Conservation (phyloP, 2,329 filamentous ascomycete genomes). For the Pseudogymnoascus sp. region DNA sequence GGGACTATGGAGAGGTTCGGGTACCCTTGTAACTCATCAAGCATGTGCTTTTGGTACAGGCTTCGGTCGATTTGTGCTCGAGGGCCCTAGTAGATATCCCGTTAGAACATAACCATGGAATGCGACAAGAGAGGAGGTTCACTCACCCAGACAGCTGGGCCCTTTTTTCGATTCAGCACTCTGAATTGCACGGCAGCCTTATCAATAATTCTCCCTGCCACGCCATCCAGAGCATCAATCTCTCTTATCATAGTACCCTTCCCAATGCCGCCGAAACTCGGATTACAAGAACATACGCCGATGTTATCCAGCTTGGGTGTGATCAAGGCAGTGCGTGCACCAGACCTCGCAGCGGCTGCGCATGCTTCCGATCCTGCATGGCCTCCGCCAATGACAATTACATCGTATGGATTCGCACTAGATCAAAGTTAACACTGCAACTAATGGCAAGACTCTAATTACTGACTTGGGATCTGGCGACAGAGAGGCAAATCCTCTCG, state of each 20-base stretch:
- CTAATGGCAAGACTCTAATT: background rate
- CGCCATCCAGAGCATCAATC: conserved; percentile 86
- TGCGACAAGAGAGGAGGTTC: background rate
- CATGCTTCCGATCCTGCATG: conserved; percentile 94
- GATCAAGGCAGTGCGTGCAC: conserved; percentile 80
- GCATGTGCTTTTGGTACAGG: conserved; percentile 87
- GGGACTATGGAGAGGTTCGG: conserved; percentile 72
- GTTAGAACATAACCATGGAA: background rate
- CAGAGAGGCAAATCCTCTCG: background rate
- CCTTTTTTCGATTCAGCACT: conserved; percentile 79
- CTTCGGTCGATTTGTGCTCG: conserved; percentile 89
- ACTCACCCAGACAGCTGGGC: conserved; percentile 79
- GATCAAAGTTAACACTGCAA: background rate
- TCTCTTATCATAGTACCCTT: conserved; percentile 95
- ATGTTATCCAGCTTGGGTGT: conserved; percentile 85
- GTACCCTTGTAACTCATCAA: conserved; percentile 71
- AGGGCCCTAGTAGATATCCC: conserved; percentile 50
- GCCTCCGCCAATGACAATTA: conserved; percentile 89
- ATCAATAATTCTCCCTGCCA: conserved; percentile 83
- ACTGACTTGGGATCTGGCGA: background rate
- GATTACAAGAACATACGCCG: conserved; percentile 93
- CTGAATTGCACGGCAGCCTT: conserved; percentile 93
- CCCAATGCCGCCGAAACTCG: conserved; percentile 95
- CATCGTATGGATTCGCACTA: conserved; percentile 58
- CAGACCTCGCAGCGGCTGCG: conserved; percentile 78